Percentiles rank a stretch among this genome's conserved stretches.
Conservation (phyloP, 345 rosid species). For the Xanthoceras sorbifolium region DNA sequence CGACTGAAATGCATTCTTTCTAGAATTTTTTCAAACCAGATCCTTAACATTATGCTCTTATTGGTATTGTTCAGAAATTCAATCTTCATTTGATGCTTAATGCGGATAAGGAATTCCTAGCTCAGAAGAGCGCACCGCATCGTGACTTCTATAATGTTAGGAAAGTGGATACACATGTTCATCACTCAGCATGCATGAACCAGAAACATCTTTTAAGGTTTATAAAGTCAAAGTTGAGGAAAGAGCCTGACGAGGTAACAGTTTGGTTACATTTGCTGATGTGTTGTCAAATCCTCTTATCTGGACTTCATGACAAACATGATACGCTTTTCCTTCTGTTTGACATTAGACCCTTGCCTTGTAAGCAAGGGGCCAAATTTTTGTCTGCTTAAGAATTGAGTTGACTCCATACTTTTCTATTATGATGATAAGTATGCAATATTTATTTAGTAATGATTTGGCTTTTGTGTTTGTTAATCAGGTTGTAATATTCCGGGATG, state of each 20-base stretch:
- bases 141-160: conserved; percentile 98
- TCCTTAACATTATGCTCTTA: conserved; percentile 18
- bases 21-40: conserved; percentile 13
- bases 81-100: conserved; percentile 99
- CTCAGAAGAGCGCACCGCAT: conserved; percentile 99
- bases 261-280: conserved; percentile 2
- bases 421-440: conserved; percentile 18
- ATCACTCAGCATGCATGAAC: conserved; percentile 99
- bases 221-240: conserved; percentile 94
- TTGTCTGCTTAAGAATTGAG: neutral
- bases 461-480: conserved; percentile 32
- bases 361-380: neutral
- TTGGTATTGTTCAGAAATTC: conserved; percentile 68
- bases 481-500: conserved; percentile 99
- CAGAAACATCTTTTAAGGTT: conserved; percentile 98
- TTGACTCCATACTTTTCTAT: neutral
- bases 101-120: conserved; percentile 94
- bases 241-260: conserved; percentile 97
- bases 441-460: neutral
- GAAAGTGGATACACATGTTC: conserved; percentile 98
- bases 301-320: neutral
- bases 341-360: neutral
- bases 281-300: neutral
- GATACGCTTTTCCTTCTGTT: neutral
- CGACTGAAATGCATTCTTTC: conserved; percentile 9